Base-by-base conservation (phyloP, 129 eudicot species). In the Dittrichia graveolens region DNA sequence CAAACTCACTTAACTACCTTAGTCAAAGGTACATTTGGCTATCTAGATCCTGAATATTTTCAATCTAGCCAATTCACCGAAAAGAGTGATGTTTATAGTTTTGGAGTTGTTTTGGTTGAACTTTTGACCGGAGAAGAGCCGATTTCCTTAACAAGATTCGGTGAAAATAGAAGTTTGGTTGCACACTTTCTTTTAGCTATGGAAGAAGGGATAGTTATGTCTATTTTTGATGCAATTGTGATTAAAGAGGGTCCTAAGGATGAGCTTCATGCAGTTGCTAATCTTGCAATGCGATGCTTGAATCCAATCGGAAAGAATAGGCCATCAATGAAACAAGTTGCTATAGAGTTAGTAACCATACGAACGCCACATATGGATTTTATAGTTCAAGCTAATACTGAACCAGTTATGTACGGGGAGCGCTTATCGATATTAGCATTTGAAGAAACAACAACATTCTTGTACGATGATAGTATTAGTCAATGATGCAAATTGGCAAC, bases 271-370 rank as follows among this genome's bases (percentile, higher is more conserved):
- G 41, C 3, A 57, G 31, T 73, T 11, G 70, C 71, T 43, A 61
- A 49, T 49, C 73, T 75, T 13, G 79, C 73, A 13, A 16, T 13
- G 34, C 39, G 73, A 65, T 75, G 79, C 66, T 8, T 75, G 35
- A 65, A 65, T 19, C 7, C 43, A 35, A 75, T 41, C 14, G 79
- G 73, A 5, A 75, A 40, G 37, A 43, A 65, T 8, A 65, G 80
- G 50, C 74, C 80, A 12, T 66, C 69, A 6, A 76, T 76, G 80
- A 73, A 49, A 73, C 62, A 73, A 24, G 62, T 73, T n/a, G 71
- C 58, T 2, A 47, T 37, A 45, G 69, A 73, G 50, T 42, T 73
- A 46, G 77, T 60, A 61, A 43, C 34, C 16, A 46, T 60, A 13
- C 46, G 59, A 44, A 44, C 1, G 11, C 31, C 60, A 10, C 18